These are phyloP conservation scores for Saccharomycodes ludwigii DNA, from an alignment of 805 yeast species.

Conservation along the genomic window DNA sequence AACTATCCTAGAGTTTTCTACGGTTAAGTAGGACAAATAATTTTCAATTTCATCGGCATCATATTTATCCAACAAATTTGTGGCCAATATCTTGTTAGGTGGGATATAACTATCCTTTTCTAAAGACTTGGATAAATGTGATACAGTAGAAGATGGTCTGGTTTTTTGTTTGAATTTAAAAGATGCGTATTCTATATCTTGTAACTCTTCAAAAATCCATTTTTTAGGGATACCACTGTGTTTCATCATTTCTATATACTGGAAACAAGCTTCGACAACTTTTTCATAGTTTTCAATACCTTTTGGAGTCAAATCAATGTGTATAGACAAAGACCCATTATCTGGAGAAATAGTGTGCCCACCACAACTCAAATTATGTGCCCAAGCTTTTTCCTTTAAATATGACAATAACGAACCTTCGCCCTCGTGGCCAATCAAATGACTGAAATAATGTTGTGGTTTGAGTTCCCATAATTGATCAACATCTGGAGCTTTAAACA, in stretches of 20 bases:
- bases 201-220: constrained; percentile 73
- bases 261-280: constrained; percentile 49
- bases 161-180: constrained; percentile 76
- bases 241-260: constrained; percentile 55
- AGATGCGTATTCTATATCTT: constrained; percentile 50
- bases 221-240: constrained; percentile 51
- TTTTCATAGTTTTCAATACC: constrained; percentile 58
- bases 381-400: constrained; percentile 68
- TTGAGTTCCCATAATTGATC: constrained; percentile 51
- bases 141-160: constrained; percentile 61
- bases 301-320: constrained; percentile 60
- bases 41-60: constrained; percentile 40
- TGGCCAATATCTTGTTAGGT: constrained; percentile 46
- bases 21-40: constrained; percentile 36
- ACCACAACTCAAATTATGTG: constrained; percentile 67
- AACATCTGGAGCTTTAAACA: constrained; percentile 72
- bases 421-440: constrained; percentile 87
- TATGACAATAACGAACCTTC: constrained; percentile 67
- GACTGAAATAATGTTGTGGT: constrained; percentile 64
- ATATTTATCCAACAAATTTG: constrained; percentile 43
- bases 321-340: constrained; percentile 53
- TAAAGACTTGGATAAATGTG: constrained; percentile 47
- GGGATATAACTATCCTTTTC: constrained; percentile 49
- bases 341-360: constrained; percentile 53
- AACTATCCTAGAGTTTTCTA: constrained; percentile 48